Base-by-base conservation (phyloP, 805 yeast species). In the Soucietia sequanensis region DNA sequence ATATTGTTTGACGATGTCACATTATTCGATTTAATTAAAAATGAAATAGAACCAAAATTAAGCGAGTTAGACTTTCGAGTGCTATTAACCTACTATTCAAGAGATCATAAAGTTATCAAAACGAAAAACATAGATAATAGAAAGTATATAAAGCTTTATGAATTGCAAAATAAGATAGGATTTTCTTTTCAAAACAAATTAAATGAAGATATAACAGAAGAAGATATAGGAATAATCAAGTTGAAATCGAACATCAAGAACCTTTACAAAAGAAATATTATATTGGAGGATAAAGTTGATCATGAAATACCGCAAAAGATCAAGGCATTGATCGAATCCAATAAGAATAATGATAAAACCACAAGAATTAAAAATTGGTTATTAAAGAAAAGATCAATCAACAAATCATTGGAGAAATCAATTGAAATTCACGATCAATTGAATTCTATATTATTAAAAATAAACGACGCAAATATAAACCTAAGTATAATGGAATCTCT, bases 391-490 rank as follows among this genome's bases (percentile, higher is more conserved):
- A 42, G 43, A 14, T 37, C 37, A 4, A 33, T 48, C 3, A 23
- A 24, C 5, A 34, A 39, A 28, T 50, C 64, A 0, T 41, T 56
- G 12, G 48, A 46, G 2, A 47, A 35, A 18, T 44, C 55, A 0
- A 31, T 39, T 3, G 37, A 20, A 5, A 37, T 55, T 3, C 44
- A 46, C 13, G 32, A 35, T 12, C 59, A 62, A 28, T 43, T 68
- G 23, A 35, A 35, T 1, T 28, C 40, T 11, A 45, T 65, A 2
- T 33, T 65, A 21, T 31, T 42, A 17, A 63, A 62, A 41, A 64
- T 68, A 12, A 55, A 66, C 41, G 67, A 68, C 11, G 63, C 70
- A 2, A 48, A 47, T 19, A 35, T 54, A 12, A 66, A 65, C 38
- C 38, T 45, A 2, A 41, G 44, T 13, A 36, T 63, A 4, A 49